A percentile compares a stretch with the other conserved stretches of the same genome.
These are phyloP conservation scores for Lecanicillium sp. DNA, from an alignment of 2,329 filamentous ascomycete genomes.

Conservation along the genomic window DNA sequence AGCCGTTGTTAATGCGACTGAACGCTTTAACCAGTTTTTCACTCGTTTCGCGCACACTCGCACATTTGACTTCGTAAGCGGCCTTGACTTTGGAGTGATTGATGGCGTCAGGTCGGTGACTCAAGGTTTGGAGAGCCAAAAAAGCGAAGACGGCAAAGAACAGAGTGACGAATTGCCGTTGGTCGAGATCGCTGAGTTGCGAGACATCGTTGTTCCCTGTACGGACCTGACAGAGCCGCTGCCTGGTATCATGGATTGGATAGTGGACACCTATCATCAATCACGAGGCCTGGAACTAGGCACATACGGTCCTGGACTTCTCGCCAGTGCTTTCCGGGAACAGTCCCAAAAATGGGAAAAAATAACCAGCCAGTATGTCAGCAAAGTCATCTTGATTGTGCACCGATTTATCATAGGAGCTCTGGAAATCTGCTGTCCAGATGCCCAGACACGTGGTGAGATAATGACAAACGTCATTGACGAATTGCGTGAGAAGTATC, in stretches of 20 bases:
- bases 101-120: no score
- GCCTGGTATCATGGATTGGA: slow-evolving; percentile 16
- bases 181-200: no score
- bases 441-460: slow-evolving; percentile 10
- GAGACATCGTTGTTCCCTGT: slow-evolving; percentile 3
- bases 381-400: slow-evolving; percentile 17
- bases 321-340: slow-evolving; percentile 17
- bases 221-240: not conserved
- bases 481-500: slow-evolving; percentile 15
- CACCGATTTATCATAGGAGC: slow-evolving; percentile 19
- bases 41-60: slow-evolving; percentile 9
- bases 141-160: no score
- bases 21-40: slow-evolving; percentile 11
- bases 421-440: slow-evolving; percentile 14
- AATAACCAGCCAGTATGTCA: slow-evolving; percentile 19
- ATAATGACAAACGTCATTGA: slow-evolving; percentile 16
- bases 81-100: no score
- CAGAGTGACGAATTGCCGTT: no score
- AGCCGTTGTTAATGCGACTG: slow-evolving; percentile 12
- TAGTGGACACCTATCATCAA: slow-evolving; percentile 12
- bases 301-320: slow-evolving; percentile 12
- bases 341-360: slow-evolving; percentile 22
- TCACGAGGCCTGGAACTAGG: slow-evolving; percentile 19
- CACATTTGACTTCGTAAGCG: no score
- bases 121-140: no score